Evolutionary conservation across 306 rosid species (phyloP).

Genomic region (Rosa multiflora): DNA sequence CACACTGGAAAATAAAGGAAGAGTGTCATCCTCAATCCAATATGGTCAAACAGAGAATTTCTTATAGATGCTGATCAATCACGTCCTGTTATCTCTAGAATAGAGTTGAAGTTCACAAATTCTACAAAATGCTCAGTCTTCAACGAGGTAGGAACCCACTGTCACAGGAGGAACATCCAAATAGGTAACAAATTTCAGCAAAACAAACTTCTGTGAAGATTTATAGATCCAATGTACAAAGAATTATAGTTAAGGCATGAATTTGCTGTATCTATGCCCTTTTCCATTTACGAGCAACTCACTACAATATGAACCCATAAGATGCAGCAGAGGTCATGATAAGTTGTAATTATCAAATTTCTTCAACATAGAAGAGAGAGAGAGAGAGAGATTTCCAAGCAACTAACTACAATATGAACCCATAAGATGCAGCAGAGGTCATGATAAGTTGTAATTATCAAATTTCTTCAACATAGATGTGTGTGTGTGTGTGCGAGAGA

Average conservation of each 20-base stretch:
- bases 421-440: neutral
- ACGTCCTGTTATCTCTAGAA: conserved; percentile 2
- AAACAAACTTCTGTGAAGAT: neutral
- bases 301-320: neutral
- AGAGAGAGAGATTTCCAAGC: neutral
- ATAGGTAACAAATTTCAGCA: conserved; percentile 13
- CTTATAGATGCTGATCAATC: neutral
- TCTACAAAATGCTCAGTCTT: neutral
- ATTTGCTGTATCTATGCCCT: neutral
- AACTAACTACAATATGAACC: neutral
- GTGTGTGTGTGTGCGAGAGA: neutral
- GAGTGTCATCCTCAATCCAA: neutral
- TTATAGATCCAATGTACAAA: neutral
- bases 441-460: neutral
- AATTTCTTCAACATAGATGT: too few relatives aligned
- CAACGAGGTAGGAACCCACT: conserved; percentile 9
- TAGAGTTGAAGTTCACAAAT: conserved; percentile 9
- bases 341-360: neutral
- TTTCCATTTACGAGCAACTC: neutral
- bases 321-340: neutral
- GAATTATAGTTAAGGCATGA: neutral
- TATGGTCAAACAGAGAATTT: neutral
- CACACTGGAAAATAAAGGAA: neutral
- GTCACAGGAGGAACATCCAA: conserved; percentile 16
- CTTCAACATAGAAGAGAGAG: too few relatives aligned